These are phyloP conservation scores for Moniliophthora roreri DNA, from an alignment of 1,284 basidiomycete species.

Conservation along the genomic window DNA sequence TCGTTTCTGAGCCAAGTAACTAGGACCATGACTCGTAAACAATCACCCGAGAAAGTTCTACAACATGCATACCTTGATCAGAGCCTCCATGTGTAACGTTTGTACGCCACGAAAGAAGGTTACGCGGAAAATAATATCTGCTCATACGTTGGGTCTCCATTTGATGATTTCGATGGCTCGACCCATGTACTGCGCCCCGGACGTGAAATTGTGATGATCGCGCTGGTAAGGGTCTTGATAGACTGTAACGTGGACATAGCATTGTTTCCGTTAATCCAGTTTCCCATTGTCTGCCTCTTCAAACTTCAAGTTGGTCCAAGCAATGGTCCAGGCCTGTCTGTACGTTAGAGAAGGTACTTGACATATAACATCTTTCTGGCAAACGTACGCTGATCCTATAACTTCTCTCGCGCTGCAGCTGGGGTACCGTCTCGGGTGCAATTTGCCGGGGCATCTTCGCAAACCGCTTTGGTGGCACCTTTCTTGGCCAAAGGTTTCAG, in stretches of 20 bases:
- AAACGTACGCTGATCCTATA: too few relatives aligned
- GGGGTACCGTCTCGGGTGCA: too few relatives aligned
- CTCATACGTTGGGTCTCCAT: constrained; percentile 26
- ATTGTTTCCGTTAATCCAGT: too few relatives aligned
- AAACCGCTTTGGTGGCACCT: constrained; percentile 8
- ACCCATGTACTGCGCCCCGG: constrained; percentile 20
- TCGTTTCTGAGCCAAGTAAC: neutral
- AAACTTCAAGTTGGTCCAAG: too few relatives aligned
- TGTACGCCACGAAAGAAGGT: constrained; percentile 29
- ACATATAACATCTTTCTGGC: too few relatives aligned
- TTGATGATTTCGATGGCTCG: constrained; percentile 22
- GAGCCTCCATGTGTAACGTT: constrained; percentile 21
- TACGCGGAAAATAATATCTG: constrained; percentile 24
- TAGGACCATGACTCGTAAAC: neutral
- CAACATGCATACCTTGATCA: constrained; percentile 23
- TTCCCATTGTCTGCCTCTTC: too few relatives aligned
- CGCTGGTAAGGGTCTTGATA: too few relatives aligned
- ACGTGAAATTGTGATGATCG: constrained; percentile 1
- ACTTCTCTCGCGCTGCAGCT: too few relatives aligned
- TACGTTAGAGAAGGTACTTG: too few relatives aligned
- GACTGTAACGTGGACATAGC: too few relatives aligned
- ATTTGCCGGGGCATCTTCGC: neutral
- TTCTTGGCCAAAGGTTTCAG: neutral
- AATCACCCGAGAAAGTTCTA: neutral
- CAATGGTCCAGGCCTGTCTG: too few relatives aligned